Percentiles rank a stretch among this genome's conserved stretches.
Evolutionary conservation across 2,329 filamentous ascomycete genomes (phyloP).

Genomic region (Shiraia sp.): DNA sequence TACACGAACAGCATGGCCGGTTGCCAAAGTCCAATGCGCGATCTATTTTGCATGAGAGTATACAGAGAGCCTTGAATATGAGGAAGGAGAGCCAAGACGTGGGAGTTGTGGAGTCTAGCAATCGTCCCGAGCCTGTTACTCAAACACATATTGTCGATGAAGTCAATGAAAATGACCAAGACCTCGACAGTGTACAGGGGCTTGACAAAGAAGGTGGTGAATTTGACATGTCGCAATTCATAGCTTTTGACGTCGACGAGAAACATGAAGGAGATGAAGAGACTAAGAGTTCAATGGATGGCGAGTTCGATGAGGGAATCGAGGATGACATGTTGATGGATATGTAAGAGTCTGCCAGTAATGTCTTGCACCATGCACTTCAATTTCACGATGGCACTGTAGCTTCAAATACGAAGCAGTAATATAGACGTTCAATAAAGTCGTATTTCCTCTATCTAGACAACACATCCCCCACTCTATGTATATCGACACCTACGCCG

Average conservation of each 20-base stretch:
- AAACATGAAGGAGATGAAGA: not conserved
- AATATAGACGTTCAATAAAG: not conserved
- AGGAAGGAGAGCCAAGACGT: not conserved
- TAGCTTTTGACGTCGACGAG: conserved; percentile 1
- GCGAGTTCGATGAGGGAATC: conserved; percentile 10
- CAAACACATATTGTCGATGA: not conserved
- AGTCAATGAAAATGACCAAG: not conserved
- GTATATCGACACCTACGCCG: conserved; percentile 16
- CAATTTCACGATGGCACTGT: no score
- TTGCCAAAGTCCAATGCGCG: conserved; percentile 10
- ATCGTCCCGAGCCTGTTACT: not conserved
- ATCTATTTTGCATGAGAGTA: conserved; percentile 15
- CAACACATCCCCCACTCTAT: not conserved
- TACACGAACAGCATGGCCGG: conserved; percentile 11
- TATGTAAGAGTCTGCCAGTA: conserved; percentile 6
- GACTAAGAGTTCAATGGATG: conserved; percentile 1
- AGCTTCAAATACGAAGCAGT: conserved; percentile 1
- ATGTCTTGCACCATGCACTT: not conserved
- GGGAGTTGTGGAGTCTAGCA: not conserved
- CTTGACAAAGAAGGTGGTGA: not conserved
- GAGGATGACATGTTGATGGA: conserved; percentile 36
- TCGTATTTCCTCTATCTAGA: no score
- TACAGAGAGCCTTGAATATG: conserved; percentile 11
- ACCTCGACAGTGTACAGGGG: not conserved
- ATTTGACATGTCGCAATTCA: conserved; percentile 5